Conservation (phyloP, 2,329 filamentous ascomycete species). For the Xylariaceae sp. region DNA sequence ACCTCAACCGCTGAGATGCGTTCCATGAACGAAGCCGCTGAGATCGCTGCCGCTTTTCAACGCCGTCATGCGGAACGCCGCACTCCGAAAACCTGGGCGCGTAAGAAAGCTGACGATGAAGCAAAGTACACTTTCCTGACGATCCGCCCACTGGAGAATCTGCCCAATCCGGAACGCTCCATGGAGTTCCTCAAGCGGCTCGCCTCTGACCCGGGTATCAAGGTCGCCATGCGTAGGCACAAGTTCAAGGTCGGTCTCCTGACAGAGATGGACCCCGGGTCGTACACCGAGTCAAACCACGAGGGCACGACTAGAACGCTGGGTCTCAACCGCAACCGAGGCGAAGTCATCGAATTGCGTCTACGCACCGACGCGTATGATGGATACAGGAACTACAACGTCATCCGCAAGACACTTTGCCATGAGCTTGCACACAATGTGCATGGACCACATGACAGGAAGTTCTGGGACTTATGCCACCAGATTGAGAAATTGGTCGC, state of each 20-base stretch:
- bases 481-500: constrained; percentile 87
- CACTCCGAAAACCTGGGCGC: constrained; percentile 24
- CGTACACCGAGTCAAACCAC: constrained; percentile 70
- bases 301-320: constrained; percentile 73
- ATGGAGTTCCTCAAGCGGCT: constrained; percentile 72
- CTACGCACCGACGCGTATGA: constrained; percentile 92
- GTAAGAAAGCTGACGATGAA: constrained; percentile 47
- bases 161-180: constrained; percentile 72
- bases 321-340: constrained; percentile 82
- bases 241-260: constrained; percentile 80
- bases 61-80: constrained; percentile 36
- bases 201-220: constrained; percentile 80
- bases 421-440: constrained; percentile 96
- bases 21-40: constrained; percentile 49
- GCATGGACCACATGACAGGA: constrained; percentile 74
- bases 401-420: constrained; percentile 86
- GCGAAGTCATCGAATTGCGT: constrained; percentile 86
- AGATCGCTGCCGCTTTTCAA: constrained; percentile 48
- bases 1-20: constrained; percentile 59
- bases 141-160: constrained; percentile 70
- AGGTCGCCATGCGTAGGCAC: constrained; percentile 77
- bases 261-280: constrained; percentile 91
- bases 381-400: constrained; percentile 89
- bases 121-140: constrained; percentile 77
- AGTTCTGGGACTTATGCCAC: constrained; percentile 87